Conservation (phyloP, 2,329 filamentous ascomycete species). For the Colletotrichum sp. region DNA sequence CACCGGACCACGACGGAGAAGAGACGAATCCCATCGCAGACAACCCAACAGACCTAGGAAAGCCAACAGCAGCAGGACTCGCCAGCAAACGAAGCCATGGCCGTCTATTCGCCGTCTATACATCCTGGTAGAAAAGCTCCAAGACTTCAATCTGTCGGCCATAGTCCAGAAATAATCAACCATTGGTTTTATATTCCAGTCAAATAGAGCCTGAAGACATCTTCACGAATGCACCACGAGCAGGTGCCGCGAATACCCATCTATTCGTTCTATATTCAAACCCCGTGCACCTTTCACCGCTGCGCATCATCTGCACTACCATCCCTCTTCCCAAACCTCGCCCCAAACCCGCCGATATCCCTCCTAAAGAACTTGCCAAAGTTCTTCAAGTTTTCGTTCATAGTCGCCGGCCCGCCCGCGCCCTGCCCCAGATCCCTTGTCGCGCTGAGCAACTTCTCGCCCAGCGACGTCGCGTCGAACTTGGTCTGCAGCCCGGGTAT, state of each 20-base stretch:
- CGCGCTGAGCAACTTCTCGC: conserved; percentile 86
- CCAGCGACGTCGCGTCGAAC: conserved; percentile 84
- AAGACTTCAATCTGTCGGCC: neutral
- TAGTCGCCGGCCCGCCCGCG: conserved; percentile 58
- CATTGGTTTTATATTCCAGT: rapidly evolving
- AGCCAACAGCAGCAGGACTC: neutral
- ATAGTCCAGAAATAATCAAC: rapidly evolving
- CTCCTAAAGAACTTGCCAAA: conserved; percentile 96
- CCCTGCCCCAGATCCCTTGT: conserved; percentile 77
- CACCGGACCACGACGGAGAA: neutral
- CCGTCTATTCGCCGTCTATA: neutral
- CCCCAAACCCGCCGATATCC: conserved; percentile 80
- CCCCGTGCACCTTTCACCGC: neutral
- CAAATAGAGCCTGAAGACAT: neutral
- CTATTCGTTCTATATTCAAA: neutral
- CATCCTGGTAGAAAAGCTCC: neutral
- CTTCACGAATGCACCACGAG: neutral
- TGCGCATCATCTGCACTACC: conserved; percentile 36
- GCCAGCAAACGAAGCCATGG: neutral
- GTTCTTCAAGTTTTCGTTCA: conserved; percentile 94
- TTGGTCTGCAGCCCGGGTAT: conserved; percentile 50
- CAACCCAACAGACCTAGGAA: neutral
- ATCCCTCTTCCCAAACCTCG: conserved; percentile 72
- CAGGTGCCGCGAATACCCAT: neutral
- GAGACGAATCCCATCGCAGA: neutral